Conservation (phyloP, 2,329 filamentous ascomycete genomes). For the Aquanectria penicillioides region DNA sequence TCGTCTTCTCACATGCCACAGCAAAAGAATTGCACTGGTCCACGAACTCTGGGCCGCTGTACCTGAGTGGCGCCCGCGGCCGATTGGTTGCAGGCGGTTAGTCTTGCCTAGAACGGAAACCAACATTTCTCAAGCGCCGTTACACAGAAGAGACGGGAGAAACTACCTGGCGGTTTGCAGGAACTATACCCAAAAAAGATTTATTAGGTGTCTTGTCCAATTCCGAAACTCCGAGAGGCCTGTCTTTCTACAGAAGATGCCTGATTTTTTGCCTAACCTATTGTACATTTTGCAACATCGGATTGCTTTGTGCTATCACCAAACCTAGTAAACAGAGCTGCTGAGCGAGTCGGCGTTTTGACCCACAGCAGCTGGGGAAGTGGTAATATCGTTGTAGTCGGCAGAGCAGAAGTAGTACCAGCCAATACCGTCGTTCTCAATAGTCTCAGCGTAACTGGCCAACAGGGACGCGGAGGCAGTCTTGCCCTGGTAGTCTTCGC, state of each 20-base stretch:
- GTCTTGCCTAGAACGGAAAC: constrained; percentile 10
- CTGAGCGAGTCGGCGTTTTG: constrained; percentile 17
- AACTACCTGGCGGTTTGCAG: background rate
- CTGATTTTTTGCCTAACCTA: too few relatives aligned
- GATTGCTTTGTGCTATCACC: background rate
- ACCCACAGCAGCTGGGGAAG: constrained; percentile 10
- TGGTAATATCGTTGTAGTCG: constrained; percentile 14
- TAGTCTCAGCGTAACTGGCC: background rate
- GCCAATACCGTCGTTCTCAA: constrained; percentile 3
- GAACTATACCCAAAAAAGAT: background rate
- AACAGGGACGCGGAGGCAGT: background rate
- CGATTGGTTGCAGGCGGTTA: constrained; percentile 6
- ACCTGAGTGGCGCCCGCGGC: background rate
- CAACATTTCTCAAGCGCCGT: background rate
- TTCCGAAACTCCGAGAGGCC: too few relatives aligned
- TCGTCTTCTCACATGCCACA: constrained; percentile 1
- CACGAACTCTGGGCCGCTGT: background rate
- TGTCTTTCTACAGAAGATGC: too few relatives aligned
- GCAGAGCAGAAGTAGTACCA: constrained; percentile 20
- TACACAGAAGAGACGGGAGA: background rate
- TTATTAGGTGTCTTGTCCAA: too few relatives aligned
- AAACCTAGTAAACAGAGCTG: background rate
- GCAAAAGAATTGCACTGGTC: background rate
- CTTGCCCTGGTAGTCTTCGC: constrained; percentile 12
- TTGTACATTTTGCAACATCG: background rate